Base-by-base conservation (phyloP, 305 asterid species). In the Solanum hybrid region DNA sequence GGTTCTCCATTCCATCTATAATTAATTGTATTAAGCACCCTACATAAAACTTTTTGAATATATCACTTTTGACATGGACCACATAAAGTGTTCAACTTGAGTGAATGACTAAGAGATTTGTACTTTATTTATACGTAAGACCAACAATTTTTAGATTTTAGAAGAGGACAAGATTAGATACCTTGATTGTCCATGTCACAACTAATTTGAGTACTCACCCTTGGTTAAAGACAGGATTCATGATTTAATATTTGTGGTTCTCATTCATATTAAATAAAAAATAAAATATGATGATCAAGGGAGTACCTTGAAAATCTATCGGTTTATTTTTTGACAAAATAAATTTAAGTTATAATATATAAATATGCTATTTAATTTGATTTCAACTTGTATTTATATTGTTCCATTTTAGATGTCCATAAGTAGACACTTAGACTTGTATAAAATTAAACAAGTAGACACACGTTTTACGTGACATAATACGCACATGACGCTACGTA, bases 11-110 rank as follows among this genome's bases (percentile, higher is more conserved):
- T 40, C 73, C 73, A 82, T 60, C 40, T 82, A 82, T 45, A 45
- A 45, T 10, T 26, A 77, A 34, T 34, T 77, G 82, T 77, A 45
- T 81, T 82, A 82, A 45, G 72, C 19, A 82, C 56, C 87, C 19
- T 82, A 17, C 42, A 32, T 15, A 26, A 17, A 45, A 82, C 72
- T 3, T 82, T 82, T 82, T 29, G 72, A 27, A 82, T 82, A 4
- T 45, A 82, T 17, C 87, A 29, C 86, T 82, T 82, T 82, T 82
- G 87, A 82, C 87, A 82, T 29, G 87, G 29, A n/a, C 87, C 87
- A 45, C 35, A 17, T 26, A 82, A 26, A 42, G 40, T 82, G 73
- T 82, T 82, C 87, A 15, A 45, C 73, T 82, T 45, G 87, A 82
- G 87, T 5, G 35, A 82, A 82, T 27, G 15, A 13, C 13, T 4